Base-by-base conservation (phyloP, 2,329 filamentous ascomycete genomes). In the Colletotrichum zoysiae region DNA sequence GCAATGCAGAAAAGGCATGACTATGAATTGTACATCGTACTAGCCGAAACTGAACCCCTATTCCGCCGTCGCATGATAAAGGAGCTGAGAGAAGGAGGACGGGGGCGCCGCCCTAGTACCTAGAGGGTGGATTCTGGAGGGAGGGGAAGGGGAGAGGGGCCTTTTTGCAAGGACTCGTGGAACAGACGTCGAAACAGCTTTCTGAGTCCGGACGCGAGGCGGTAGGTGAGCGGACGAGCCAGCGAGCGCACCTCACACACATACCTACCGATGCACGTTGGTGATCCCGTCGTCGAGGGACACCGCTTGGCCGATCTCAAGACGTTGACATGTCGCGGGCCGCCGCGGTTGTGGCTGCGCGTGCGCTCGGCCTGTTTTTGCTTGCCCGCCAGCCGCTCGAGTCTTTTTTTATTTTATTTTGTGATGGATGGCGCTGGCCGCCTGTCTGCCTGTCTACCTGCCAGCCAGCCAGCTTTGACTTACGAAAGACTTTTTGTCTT, bases 41-140 rank as follows among this genome's bases (percentile, higher is more conserved):
- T 64, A 64, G 69, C 65, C 65, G 69, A 71, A 71, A 71, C 69
- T 69, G 50, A 63, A 59, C 65, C 65, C 69, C 65, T 64, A 59
- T 64, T 33, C n/a, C 48, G 65, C n/a, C 48, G 65, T 63, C 53
- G 55, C 62, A 55, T 46, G 23, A 46, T 56, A 38, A 46, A 33
- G 33, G 35, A 18, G 11, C 20, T 59, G 23, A 42, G 23, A 42
- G 53, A 38, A 70, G 40, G 40, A 16, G 42, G 38, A 50, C 53
- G 26, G 26, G 55, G 56, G 50, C 44, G 35, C 63, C 67, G 40
- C 55, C 62, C 44, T 61, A 62, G 44, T 62, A n/a, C n/a, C n/a
- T n/a, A 62, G 20, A 62, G 20, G 26, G 5, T 46, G 42, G 59
- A 46, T 60, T 60, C 5, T 11, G 42, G 40, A 23, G 44, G 46